These are phyloP conservation scores for Ogataea minuta DNA, from an alignment of 805 yeast genomes.

Conservation along the genomic window DNA sequence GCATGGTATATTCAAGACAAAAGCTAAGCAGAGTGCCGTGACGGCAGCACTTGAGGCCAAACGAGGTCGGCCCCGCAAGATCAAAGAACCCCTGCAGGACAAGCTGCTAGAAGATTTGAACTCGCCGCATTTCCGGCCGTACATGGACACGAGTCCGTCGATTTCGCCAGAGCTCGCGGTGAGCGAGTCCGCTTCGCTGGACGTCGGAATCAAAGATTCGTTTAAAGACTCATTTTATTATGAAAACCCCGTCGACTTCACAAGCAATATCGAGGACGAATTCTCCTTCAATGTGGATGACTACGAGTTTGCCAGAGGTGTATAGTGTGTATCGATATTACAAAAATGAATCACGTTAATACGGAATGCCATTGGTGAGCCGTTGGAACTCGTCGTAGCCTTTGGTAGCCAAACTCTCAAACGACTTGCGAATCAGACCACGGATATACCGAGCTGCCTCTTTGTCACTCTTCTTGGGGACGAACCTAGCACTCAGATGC, in stretches of 20 bases:
- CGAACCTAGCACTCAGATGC: constrained; percentile 76
- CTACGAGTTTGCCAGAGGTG: constrained; percentile 14
- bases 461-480: constrained; percentile 71
- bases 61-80: constrained; percentile 6
- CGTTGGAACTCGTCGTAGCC: constrained; percentile 98
- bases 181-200: constrained; percentile 5
- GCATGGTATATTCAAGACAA: constrained; percentile 26
- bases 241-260: constrained; percentile 12
- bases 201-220: constrained; percentile 4
- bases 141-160: constrained; percentile 8
- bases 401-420: constrained; percentile 84
- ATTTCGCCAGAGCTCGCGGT: constrained; percentile 6
- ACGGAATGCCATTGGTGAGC: constrained; percentile 95
- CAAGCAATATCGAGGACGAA: constrained; percentile 17
- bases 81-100: constrained; percentile 9
- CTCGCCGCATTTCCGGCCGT: constrained; percentile 7
- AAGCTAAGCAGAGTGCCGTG: constrained; percentile 5
- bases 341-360: constrained; percentile 35
- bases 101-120: constrained; percentile 9
- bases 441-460: constrained; percentile 83
- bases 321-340: constrained; percentile 5
- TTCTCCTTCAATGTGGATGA: constrained; percentile 28
- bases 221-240: constrained; percentile 17
- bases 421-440: constrained; percentile 71
- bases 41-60: constrained; percentile 5